A percentile compares a stretch with the other conserved stretches of the same genome.
Conservation (phyloP, 1,139 yeast genomes). For the Suhomyces atakaporum region DNA sequence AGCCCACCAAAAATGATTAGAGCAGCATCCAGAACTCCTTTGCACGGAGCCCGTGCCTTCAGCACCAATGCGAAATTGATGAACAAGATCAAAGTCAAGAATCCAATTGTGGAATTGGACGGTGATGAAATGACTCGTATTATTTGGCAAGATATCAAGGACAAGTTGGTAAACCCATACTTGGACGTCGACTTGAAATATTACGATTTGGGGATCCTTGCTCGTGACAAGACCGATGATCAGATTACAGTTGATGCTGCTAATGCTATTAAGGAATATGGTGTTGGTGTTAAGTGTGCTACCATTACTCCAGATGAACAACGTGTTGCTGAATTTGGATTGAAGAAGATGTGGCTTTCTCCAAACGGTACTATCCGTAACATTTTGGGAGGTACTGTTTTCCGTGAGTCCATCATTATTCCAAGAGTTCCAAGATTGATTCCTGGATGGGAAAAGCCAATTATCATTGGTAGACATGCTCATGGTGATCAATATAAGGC, state of each 20-base stretch:
- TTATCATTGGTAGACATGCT: slow-evolving; percentile 95
- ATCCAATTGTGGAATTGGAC: slow-evolving; percentile 92
- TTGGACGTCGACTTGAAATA: slow-evolving; percentile 86
- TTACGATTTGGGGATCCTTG: slow-evolving; percentile 83
- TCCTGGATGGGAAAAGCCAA: slow-evolving; percentile 93
- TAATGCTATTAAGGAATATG: slow-evolving; percentile 80
- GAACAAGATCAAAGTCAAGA: slow-evolving; percentile 72
- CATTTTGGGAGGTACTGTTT: slow-evolving; percentile 92
- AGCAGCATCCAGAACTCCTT: slow-evolving; percentile 9
- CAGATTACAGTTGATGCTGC: slow-evolving; percentile 89
- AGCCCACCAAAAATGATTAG: slow-evolving; percentile 13
- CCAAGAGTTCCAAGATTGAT: slow-evolving; percentile 86
- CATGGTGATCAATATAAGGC: slow-evolving; percentile 97
- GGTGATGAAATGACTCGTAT: slow-evolving; percentile 97
- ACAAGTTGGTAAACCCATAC: slow-evolving; percentile 79
- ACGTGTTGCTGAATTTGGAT: slow-evolving; percentile 82
- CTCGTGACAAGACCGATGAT: slow-evolving; percentile 86
- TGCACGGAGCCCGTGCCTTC: slow-evolving; percentile 22
- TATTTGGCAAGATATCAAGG: slow-evolving; percentile 85
- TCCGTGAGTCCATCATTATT: slow-evolving; percentile 94
- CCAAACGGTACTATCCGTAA: slow-evolving; percentile 97
- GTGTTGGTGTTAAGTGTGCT: slow-evolving; percentile 95
- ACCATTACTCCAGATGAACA: slow-evolving; percentile 98
- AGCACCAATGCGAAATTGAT: slow-evolving; percentile 22
- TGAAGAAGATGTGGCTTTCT: slow-evolving; percentile 96